These are phyloP conservation scores for Hypoxylon sp. DNA, from an alignment of 2,329 filamentous ascomycete genomes.

Conservation along the genomic window DNA sequence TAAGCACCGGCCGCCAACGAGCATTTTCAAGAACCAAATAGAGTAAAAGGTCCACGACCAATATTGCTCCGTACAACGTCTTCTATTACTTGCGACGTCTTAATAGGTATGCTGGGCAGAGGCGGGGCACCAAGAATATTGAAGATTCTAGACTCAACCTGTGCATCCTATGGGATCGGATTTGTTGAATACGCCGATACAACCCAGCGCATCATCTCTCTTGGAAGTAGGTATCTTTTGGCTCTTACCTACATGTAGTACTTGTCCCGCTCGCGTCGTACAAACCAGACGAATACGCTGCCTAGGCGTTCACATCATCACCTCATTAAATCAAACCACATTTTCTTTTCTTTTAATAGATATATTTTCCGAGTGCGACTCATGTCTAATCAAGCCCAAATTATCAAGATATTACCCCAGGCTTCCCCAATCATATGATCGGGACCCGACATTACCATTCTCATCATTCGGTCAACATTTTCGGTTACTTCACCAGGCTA, in stretches of 20 bases:
- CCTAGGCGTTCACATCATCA: background rate
- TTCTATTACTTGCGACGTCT: background rate
- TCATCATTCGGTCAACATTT: slow-evolving; percentile 1
- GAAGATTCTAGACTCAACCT: slow-evolving; percentile 1
- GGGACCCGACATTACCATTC: background rate
- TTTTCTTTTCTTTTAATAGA: slow-evolving; percentile 2
- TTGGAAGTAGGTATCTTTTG: background rate
- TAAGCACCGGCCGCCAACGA: background rate
- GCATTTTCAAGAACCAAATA: background rate
- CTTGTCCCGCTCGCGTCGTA: background rate
- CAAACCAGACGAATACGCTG: background rate
- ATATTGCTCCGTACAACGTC: background rate
- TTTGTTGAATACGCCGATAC: background rate
- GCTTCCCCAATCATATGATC: background rate
- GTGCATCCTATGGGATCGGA: slow-evolving; percentile 11
- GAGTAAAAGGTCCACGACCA: background rate
- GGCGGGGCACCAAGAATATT: slow-evolving; percentile 8
- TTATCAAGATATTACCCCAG: background rate
- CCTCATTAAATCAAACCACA: slow-evolving; percentile 1
- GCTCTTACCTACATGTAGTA: background rate
- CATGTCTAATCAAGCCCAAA: background rate
- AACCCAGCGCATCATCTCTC: slow-evolving; percentile 1
- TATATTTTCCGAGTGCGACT: background rate
- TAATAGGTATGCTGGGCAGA: slow-evolving; percentile 3
- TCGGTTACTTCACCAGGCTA: background rate